phyloP scores from a whole-genome alignment of 768 basidiomycete species.

The Cystobasidium ongulense region DNA sequence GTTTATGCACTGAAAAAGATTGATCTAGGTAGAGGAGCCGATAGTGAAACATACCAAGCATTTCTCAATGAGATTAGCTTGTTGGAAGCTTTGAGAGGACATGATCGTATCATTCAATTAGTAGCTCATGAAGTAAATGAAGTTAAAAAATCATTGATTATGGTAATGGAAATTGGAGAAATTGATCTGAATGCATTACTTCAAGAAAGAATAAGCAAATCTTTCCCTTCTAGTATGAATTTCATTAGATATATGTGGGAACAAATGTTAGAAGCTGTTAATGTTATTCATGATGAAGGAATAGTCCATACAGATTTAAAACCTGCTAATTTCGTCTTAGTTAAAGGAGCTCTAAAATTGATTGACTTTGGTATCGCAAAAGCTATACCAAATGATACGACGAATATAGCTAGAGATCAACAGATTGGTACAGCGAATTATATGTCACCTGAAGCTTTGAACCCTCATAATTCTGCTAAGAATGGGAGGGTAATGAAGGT shows the following conservation, averaged over 20 bases:
- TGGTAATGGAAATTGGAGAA: constrained; percentile 89
- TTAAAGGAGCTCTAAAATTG: constrained; percentile 86
- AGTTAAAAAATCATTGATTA: constrained; percentile 63
- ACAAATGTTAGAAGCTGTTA: constrained; percentile 99
- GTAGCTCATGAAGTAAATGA: constrained; percentile 84
- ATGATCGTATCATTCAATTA: constrained; percentile 80
- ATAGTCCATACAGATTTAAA: constrained; percentile 98
- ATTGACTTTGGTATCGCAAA: constrained; percentile 99
- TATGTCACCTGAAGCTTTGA: constrained; percentile 97
- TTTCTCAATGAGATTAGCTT: constrained; percentile 96
- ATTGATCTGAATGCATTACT: constrained; percentile 78
- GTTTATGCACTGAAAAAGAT: constrained; percentile 89
- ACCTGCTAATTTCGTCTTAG: constrained; percentile 95
- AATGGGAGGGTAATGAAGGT: constrained; percentile 81
- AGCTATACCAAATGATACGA: constrained; percentile 95
- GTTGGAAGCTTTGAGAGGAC: constrained; percentile 86
- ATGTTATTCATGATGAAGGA: constrained; percentile 94
- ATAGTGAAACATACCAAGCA: constrained; percentile 75
- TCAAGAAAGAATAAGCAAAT: constrained; percentile 71
- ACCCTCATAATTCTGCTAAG: constrained; percentile 56
- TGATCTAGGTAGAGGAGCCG: constrained; percentile 69
- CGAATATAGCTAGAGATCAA: constrained; percentile 92
- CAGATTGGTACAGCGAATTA: constrained; percentile 98
- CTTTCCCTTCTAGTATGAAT: constrained; percentile 65
- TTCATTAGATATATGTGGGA: constrained; percentile 96